Conservation (phyloP, 169 alveolate genomes). For the Plasmodium knowlesi region DNA sequence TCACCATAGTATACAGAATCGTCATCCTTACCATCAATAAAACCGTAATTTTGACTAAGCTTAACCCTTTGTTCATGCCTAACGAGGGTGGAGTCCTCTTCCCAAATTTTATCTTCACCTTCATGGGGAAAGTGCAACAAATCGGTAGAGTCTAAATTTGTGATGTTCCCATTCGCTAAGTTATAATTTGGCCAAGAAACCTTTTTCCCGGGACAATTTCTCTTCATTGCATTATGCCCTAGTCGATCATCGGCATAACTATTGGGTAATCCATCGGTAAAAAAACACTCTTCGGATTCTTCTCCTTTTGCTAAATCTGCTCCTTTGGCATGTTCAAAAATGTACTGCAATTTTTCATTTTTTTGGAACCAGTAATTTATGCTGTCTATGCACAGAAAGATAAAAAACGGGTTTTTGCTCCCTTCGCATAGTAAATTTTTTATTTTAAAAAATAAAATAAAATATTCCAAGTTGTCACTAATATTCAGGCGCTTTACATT, state of each 20-base stretch:
- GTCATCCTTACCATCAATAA: background rate
- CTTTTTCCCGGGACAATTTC: background rate
- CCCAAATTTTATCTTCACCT: background rate
- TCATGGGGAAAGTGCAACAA: background rate
- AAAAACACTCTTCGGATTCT: background rate
- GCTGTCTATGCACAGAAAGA: slow-evolving; percentile 68
- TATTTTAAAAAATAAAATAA: slow-evolving; percentile 64
- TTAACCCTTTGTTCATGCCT: background rate
- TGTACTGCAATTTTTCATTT: slow-evolving; percentile 46
- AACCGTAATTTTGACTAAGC: background rate
- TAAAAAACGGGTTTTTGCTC: slow-evolving; percentile 58
- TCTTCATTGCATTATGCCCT: background rate
- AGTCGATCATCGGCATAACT: background rate
- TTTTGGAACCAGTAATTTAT: slow-evolving; percentile 68
- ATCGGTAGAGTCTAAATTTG: no score
- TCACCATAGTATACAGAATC: background rate
- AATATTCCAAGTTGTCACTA: slow-evolving; percentile 57
- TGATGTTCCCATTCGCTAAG: background rate
- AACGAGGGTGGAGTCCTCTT: background rate
- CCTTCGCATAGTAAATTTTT: slow-evolving; percentile 32
- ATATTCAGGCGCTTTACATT: slow-evolving; percentile 19
- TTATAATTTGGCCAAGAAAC: background rate
- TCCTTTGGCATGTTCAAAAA: slow-evolving; percentile 20
- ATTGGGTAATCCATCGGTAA: background rate
- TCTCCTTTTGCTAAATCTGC: background rate